Base-by-base conservation (phyloP, 495 filamentous ascomycete species). In the Jackrogersella minutella region DNA sequence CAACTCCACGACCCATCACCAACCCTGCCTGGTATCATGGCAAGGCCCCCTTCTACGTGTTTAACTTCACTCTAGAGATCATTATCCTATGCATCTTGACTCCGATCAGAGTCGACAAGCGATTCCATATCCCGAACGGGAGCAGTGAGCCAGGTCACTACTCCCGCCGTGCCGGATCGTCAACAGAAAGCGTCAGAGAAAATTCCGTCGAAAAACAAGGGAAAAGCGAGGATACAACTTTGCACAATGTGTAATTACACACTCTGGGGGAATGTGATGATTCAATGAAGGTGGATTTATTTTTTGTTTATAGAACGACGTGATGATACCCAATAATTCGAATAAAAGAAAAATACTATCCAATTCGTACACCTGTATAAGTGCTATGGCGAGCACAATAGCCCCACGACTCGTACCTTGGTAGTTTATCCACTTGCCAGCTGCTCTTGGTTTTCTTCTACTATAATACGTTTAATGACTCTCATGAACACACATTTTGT, bases 21-120 rank as follows among this genome's bases (percentile, higher is more conserved):
- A 31, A 90, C 47, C 89, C 91, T 5, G 82, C 87, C 1, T 89
- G 87, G 82, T 96, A 89, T 62, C 82, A 90, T 60, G 78, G 73
- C 60, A 90, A 89, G 70, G 82, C 87, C 3, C 85, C 84, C 54
- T 97, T 95, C 77, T 97, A 93, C 76, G 71, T 87, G 63, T 93
- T 96, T 81, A 86, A 88, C 69, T 93, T 94, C 64, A 76, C 72
- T 0, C 74, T 93, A 10, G 94, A 97, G 76, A 75, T 92, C 28
- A 16, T 87, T 1, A 85, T 93, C 2, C 81, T 95, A 1, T 75
- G 74, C 13, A 64, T 89, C 2, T 91, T 89, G 70, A 82, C 86
- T 0, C 57, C 88, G 9, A 74, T 76, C 0, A 81, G 92, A 24
- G 82, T 95, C n/a, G 93, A 97, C 68, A 81, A 81, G 66, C 83